A percentile compares a stretch with the other conserved stretches of the same genome.
phyloP scores from a whole-genome alignment of 2,329 filamentous ascomycete species.

The Xylaria sp. region DNA sequence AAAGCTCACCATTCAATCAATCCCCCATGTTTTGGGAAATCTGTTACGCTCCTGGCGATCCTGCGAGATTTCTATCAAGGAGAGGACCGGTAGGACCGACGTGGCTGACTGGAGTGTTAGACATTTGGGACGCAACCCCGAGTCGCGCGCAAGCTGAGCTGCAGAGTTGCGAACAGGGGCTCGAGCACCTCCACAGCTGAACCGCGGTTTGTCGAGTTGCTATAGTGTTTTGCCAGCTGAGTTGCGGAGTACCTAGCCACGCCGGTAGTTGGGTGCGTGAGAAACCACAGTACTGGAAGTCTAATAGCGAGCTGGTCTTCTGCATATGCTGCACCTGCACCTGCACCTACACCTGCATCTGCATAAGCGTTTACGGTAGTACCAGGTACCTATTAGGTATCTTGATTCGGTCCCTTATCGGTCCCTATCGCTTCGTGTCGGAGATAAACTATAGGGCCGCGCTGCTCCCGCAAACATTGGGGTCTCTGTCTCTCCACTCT shows the following conservation, averaged over 20 bases:
- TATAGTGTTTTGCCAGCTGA: slow-evolving; percentile 21
- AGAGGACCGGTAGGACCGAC: slow-evolving; percentile 13
- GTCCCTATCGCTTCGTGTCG: not conserved
- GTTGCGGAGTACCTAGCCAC: slow-evolving; percentile 17
- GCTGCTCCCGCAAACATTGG: not conserved
- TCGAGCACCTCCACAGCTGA: slow-evolving; percentile 24
- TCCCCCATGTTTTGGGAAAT: not conserved
- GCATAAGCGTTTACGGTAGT: not conserved
- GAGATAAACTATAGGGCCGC: slow-evolving; percentile 3
- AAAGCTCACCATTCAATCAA: not conserved
- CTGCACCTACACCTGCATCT: not conserved
- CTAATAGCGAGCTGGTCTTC: slow-evolving; percentile 1
- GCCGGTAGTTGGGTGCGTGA: slow-evolving; percentile 19
- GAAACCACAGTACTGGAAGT: slow-evolving; percentile 31
- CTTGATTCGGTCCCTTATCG: not conserved
- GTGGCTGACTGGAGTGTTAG: slow-evolving; percentile 26
- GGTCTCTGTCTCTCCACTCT: slow-evolving; percentile 12
- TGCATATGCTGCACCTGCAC: not conserved
- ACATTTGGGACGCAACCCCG: slow-evolving; percentile 23
- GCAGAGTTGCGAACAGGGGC: slow-evolving; percentile 25
- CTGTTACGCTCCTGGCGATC: not conserved
- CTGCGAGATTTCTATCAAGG: not conserved
- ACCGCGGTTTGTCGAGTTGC: not conserved
- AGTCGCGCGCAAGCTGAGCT: slow-evolving; percentile 31
- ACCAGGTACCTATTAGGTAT: not conserved